phyloP scores from a whole-genome alignment of 2,329 filamentous ascomycete genomes.

The Cercospora beticola region DNA sequence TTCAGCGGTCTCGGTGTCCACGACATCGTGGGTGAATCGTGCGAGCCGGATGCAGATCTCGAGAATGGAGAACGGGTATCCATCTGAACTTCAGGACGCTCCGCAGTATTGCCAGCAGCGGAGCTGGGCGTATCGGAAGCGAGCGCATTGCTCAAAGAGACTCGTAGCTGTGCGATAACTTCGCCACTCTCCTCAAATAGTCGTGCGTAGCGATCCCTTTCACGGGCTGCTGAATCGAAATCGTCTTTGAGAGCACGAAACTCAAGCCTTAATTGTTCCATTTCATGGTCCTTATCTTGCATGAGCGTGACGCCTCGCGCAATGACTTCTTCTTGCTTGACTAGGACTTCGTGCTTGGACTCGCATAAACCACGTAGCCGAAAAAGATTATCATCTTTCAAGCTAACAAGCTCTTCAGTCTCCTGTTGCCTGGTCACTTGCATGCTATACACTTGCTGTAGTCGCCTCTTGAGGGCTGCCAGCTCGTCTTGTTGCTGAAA shows the following conservation, averaged over 20 bases:
- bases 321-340: slow-evolving; percentile 32
- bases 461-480: slow-evolving; percentile 10
- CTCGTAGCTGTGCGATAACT: slow-evolving; percentile 18
- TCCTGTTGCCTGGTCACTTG: slow-evolving; percentile 19
- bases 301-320: slow-evolving; percentile 26
- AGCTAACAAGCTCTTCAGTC: slow-evolving; percentile 16
- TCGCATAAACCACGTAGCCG: slow-evolving; percentile 29
- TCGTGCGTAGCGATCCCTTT: slow-evolving; percentile 4
- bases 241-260: slow-evolving; percentile 22
- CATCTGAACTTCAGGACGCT: not conserved
- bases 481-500: slow-evolving; percentile 17
- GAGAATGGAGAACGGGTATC: slow-evolving; percentile 19
- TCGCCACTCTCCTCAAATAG: slow-evolving; percentile 25
- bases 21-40: not conserved
- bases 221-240: not conserved
- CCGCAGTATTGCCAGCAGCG: not conserved
- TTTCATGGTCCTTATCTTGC: slow-evolving; percentile 26
- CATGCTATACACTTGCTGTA: slow-evolving; percentile 14
- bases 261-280: slow-evolving; percentile 23
- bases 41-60: slow-evolving; percentile 6
- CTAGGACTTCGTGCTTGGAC: slow-evolving; percentile 28
- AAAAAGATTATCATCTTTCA: slow-evolving; percentile 24
- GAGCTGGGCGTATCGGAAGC: not conserved
- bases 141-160: slow-evolving; percentile 18
- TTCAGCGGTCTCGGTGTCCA: slow-evolving; percentile 22